Base-by-base conservation (phyloP, 192 early-diverging fungal species). In the Coemansia sp. region DNA sequence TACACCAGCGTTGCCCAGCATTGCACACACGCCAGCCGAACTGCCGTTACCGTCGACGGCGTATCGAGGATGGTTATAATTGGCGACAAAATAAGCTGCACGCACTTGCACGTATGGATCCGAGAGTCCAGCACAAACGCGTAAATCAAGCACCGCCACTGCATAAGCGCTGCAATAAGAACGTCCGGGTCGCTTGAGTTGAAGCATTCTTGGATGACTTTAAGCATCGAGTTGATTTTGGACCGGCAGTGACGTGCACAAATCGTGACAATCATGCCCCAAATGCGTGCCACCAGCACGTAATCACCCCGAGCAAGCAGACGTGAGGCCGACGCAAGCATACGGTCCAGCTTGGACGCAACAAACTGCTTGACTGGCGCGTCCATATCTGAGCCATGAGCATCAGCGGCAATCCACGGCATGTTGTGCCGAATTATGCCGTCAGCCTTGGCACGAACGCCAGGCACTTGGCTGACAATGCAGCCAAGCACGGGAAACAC, bases 101-200 rank as follows among this genome's bases (percentile, higher is more conserved):
- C 65, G 45, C 62, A 74, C 45, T 71, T 68, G 37, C 47, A 49
- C 39, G 38, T 64, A n/a, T 65, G 62, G 25, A 80, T 38, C 31
- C 62, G 71, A 27, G 54, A 57, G 9, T 67, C 59, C 53, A 67
- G 43, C 8, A 53, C 53, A 49, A 80, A 71, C n/a, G 72, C 71
- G 38, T 80, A 80, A 57, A 80, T 65, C 68, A 80, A 39, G 65
- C 77, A 80, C 37, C 77, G 71, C 77, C 77, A 80, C 60, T 80
- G 77, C 69, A 71, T 74, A 29, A 80, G 52, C 50, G 72, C 54
- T 0, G 69, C 70, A 0, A 71, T 65, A 29, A 73, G 59, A 4
- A 74, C 65, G 6, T 52, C 49, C 2, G 65, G 9, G 23, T 68
- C 69, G 16, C 29, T 55, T 17, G 68, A 67, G 55, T 71, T 74